Percentiles rank a stretch among this genome's conserved stretches.
Evolutionary conservation across 2,329 filamentous ascomycete species (phyloP).

Genomic region (Alternaria solani): DNA sequence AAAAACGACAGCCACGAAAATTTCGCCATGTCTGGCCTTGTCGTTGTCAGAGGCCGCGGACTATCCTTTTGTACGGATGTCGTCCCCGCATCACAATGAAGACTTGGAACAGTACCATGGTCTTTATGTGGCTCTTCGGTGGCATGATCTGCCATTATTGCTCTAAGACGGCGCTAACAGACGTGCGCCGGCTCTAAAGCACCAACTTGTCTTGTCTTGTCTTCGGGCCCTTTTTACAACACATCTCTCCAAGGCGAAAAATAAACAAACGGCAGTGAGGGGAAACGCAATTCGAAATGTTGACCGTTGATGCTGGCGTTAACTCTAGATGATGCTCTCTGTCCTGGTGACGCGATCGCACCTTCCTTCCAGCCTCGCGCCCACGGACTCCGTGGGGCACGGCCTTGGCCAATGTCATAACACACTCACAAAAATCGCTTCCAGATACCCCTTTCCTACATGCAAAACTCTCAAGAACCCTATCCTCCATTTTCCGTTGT

Average conservation of each 20-base stretch:
- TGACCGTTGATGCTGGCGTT: background rate
- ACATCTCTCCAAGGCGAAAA: background rate
- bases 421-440: background rate
- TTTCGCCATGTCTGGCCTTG: constrained; percentile 16
- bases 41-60: background rate
- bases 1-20: constrained; percentile 39
- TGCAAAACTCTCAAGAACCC: background rate
- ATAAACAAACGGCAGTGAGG: background rate
- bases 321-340: background rate
- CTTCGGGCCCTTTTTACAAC: background rate
- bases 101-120: background rate
- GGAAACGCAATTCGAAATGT: background rate
- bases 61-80: background rate
- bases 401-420: background rate
- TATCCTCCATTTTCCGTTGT: background rate
- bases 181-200: background rate
- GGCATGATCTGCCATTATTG: background rate
- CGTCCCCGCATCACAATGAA: background rate
- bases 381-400: background rate
- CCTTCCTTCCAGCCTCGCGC: background rate
- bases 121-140: background rate
- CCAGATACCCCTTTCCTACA: background rate
- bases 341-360: background rate
- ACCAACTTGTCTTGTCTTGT: background rate
- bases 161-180: background rate